Evolutionary conservation across 306 rosid genomes (phyloP).

Genomic region (Ceratonia siliqua): DNA sequence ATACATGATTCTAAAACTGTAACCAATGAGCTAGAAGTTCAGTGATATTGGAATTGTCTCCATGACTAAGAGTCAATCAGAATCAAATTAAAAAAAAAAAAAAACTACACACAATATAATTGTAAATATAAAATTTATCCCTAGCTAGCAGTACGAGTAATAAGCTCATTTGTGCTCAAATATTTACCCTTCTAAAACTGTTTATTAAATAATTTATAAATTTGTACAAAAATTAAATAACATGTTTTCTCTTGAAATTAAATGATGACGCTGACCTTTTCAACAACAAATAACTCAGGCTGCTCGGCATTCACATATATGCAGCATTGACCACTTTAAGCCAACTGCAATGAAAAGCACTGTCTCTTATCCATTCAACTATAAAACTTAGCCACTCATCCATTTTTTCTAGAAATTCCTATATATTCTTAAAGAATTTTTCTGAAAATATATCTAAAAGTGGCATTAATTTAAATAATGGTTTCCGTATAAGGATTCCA

Average conservation of each 20-base stretch:
- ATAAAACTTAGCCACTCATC: background rate
- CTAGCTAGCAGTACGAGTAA: too few species aligned
- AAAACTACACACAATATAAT: too few species aligned
- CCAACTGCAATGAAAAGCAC: background rate
- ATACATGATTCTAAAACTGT: too few species aligned
- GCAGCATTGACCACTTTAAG: background rate
- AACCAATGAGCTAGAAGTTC: too few species aligned
- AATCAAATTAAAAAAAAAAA: too few species aligned
- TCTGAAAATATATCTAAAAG: too few species aligned
- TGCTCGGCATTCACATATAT: background rate
- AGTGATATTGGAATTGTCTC: too few species aligned
- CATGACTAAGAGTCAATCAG: too few species aligned
- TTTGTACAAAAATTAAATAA: background rate
- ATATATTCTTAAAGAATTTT: too few species aligned
- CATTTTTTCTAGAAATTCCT: background rate
- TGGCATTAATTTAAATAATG: background rate
- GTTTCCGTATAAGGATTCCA: background rate
- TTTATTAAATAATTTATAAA: background rate
- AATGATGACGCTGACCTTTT: background rate
- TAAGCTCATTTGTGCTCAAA: too few species aligned
- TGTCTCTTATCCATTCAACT: background rate
- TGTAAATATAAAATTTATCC: too few species aligned
- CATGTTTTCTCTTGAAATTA: background rate
- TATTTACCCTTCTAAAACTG: background rate
- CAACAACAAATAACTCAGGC: background rate